A percentile compares a stretch with the other conserved stretches of the same genome.
These are phyloP conservation scores for Metschnikowia koreensis DNA, from an alignment of 805 yeast species.

Conservation along the genomic window DNA sequence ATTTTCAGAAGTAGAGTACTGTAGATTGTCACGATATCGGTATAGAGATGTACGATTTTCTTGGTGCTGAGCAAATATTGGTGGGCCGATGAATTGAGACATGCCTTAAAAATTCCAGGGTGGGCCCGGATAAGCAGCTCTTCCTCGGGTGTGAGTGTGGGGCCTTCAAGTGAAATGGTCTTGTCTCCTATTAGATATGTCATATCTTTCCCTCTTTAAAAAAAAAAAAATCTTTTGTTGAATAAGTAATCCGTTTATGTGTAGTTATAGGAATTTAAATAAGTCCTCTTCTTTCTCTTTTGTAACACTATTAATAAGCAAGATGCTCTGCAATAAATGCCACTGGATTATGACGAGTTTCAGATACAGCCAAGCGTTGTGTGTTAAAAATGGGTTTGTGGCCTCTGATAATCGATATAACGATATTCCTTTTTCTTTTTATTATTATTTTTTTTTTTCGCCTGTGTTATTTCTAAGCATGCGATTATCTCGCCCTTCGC, in stretches of 20 bases:
- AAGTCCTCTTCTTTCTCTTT: background rate
- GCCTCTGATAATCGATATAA: background rate
- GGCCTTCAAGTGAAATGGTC: conserved; percentile 24
- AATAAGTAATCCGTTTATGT: no score
- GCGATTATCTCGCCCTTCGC: background rate
- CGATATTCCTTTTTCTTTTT: background rate
- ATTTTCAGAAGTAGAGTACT: conserved; percentile 38
- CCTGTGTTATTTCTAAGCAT: background rate
- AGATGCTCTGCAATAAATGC: no score
- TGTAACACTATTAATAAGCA: background rate
- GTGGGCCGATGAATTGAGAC: conserved; percentile 32
- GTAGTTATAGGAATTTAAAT: no score
- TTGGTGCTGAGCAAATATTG: conserved; percentile 28
- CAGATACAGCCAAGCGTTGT: background rate
- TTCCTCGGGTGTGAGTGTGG: conserved; percentile 23
- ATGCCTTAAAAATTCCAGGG: conserved; percentile 30
- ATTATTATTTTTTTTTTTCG: background rate
- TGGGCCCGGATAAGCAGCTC: conserved; percentile 27
- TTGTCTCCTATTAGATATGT: conserved; percentile 41
- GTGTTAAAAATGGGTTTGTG: background rate
- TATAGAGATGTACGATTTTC: conserved; percentile 34
- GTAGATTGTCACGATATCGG: conserved; percentile 40
- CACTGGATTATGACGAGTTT: no score
- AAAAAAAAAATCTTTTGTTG: no score
- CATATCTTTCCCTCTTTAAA: conserved; percentile 20